phyloP scores from a whole-genome alignment of 192 early-diverging fungal genomes.

The Paraglomus occultum region DNA sequence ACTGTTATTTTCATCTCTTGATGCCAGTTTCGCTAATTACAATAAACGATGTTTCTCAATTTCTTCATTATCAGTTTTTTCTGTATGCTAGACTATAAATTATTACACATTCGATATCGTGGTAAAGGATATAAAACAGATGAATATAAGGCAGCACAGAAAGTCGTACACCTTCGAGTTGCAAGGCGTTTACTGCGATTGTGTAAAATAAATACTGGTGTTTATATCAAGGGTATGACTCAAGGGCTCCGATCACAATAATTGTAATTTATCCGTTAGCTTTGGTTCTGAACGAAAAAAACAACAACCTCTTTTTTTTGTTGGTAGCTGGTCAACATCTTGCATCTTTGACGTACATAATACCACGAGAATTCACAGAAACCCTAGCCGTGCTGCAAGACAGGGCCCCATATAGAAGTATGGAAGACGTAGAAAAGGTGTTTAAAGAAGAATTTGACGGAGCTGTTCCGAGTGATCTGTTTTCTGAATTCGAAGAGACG shows the following conservation, averaged over 20 bases:
- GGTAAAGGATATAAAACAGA: constrained; percentile 42
- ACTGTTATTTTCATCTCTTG: background rate
- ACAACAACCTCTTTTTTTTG: background rate
- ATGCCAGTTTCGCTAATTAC: background rate
- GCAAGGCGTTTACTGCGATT: constrained; percentile 44
- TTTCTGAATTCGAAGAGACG: constrained; percentile 43
- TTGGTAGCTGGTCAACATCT: constrained; percentile 33
- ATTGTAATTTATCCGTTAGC: too few relatives aligned
- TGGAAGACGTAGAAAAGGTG: constrained; percentile 43
- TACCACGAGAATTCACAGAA: constrained; percentile 48
- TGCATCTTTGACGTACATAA: constrained; percentile 45
- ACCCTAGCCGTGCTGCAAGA: constrained; percentile 49
- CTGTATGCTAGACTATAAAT: constrained; percentile 53
- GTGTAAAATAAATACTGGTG: constrained; percentile 46
- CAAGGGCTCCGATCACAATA: background rate
- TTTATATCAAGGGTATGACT: constrained; percentile 40
- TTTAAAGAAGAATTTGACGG: constrained; percentile 44
- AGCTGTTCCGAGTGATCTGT: constrained; percentile 37
- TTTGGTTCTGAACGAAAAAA: background rate
- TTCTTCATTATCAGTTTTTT: constrained; percentile 32
- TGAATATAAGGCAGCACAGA: constrained; percentile 45
- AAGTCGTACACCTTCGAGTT: constrained; percentile 46
- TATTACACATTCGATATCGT: constrained; percentile 44
- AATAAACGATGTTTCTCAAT: background rate
- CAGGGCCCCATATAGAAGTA: constrained; percentile 44